Base-by-base conservation (phyloP, 352 stramenopile genomes). In the Phytopythium litorale region DNA sequence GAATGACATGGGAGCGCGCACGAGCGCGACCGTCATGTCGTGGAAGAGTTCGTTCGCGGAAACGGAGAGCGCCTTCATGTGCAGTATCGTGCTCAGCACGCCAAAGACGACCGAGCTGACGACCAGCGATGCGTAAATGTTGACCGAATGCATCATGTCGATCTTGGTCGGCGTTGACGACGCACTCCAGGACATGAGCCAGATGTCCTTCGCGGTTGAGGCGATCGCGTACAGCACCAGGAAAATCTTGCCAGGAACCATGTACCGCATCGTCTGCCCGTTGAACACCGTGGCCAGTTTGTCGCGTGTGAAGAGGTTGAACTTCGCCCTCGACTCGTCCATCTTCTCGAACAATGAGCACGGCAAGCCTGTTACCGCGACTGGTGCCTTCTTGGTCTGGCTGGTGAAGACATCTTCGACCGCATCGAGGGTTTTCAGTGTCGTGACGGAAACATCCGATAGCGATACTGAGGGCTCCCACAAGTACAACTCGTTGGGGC, bases 1-100 rank as follows among this genome's bases (percentile, higher is more conserved):
- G 61, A 83, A 83, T 3, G 62, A 63, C 67, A 80, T 75, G 11
- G 75, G 72, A 1, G 75, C 72, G 35, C 64, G 75, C 11, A 83
- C 54, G 21, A 83, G 50, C 32, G 75, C 69, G 15, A 45, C 64
- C 37, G 75, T 83, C 75, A 83, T 80, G n/a, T 70, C 68, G 43
- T 68, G 64, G 32, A 83, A 83, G 53, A 80, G 70, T 11, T 56
- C 60, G 38, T 76, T 74, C 9, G 75, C 69, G 15, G 60, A 64
- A 9, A 77, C 63, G 16, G 67, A 61, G 58, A 78, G 75, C 18
- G 71, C 64, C 52, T 74, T 58, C 9, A 64, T 68, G 25, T 71
- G 60, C 21, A 79, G 46, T 2, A 82, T 74, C 19, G 74, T 76
- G 62, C 70, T 63, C 32, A 67, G 48, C 59, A 76, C 62, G 25